Percentiles rank a stretch among this genome's conserved stretches.
Evolutionary conservation across 2,329 filamentous ascomycete species (phyloP).

Genomic region (Trichoderma simmonsii): DNA sequence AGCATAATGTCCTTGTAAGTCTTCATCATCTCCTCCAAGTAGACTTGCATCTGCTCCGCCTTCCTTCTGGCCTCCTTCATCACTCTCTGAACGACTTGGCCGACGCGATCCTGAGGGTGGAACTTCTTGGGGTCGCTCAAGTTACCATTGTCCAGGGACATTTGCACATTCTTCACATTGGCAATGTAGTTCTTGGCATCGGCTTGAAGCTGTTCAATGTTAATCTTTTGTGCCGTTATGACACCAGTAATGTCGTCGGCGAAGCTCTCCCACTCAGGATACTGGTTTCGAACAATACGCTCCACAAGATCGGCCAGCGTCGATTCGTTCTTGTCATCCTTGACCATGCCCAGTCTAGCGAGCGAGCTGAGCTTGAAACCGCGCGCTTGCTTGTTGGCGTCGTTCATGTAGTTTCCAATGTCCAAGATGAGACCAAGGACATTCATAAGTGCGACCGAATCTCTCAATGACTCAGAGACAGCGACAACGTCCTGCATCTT

Average conservation of each 20-base stretch:
- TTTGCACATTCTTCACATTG: slow-evolving; percentile 91
- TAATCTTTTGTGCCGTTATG: slow-evolving; percentile 79
- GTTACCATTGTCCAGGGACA: slow-evolving; percentile 87
- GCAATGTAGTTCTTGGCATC: slow-evolving; percentile 92
- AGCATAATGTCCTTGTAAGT: slow-evolving; percentile 94
- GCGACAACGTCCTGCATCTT: slow-evolving; percentile 83
- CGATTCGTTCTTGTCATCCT: slow-evolving; percentile 97
- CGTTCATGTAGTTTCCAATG: slow-evolving; percentile 99
- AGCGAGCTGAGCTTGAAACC: slow-evolving; percentile 98
- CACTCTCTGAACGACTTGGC: slow-evolving; percentile 81
- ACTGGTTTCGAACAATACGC: slow-evolving; percentile 92
- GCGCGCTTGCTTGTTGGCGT: slow-evolving; percentile 94
- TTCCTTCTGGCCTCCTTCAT: slow-evolving; percentile 98
- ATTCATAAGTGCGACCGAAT: slow-evolving; percentile 92
- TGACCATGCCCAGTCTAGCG: slow-evolving; percentile 91
- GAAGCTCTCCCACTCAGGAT: slow-evolving; percentile 92
- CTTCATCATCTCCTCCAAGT: slow-evolving; percentile 87
- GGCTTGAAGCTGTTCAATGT: slow-evolving; percentile 83
- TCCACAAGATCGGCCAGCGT: slow-evolving; percentile 95
- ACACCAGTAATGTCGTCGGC: slow-evolving; percentile 80
- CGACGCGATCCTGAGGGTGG: slow-evolving; percentile 93
- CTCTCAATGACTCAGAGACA: slow-evolving; percentile 84
- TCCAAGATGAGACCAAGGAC: slow-evolving; percentile 93
- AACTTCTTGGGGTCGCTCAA: slow-evolving; percentile 96
- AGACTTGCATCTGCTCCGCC: slow-evolving; percentile 91